These are phyloP conservation scores for Monilinia fructigena DNA, from an alignment of 2,329 filamentous ascomycete species.

Conservation along the genomic window DNA sequence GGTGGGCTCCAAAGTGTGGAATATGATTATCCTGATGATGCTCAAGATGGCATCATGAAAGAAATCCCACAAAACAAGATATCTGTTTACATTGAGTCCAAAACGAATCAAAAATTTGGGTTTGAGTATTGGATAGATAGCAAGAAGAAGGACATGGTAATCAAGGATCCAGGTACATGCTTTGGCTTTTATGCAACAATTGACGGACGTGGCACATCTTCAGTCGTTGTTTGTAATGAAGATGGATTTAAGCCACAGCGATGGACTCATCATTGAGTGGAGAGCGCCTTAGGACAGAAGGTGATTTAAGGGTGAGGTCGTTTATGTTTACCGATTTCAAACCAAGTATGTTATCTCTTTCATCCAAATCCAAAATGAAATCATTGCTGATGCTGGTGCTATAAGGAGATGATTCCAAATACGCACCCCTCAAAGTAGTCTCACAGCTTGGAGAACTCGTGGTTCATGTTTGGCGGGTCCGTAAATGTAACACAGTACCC, in stretches of 20 bases:
- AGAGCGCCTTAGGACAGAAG: background rate
- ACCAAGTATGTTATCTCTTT: background rate
- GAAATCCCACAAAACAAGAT: background rate
- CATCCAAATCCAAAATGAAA: background rate
- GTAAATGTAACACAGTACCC: background rate
- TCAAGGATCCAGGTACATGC: background rate
- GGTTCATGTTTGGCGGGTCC: slow-evolving; percentile 20
- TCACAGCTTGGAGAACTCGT: slow-evolving; percentile 21
- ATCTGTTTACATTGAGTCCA: slow-evolving; percentile 14
- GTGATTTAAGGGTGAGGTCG: background rate
- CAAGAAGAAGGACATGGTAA: background rate
- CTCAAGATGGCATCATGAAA: background rate
- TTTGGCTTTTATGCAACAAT: slow-evolving; percentile 15
- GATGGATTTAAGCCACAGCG: slow-evolving; percentile 14
- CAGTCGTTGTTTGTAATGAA: slow-evolving; percentile 10
- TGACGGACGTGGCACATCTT: slow-evolving; percentile 13
- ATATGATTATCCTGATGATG: slow-evolving; percentile 3
- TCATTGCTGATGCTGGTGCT: background rate
- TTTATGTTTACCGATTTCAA: slow-evolving; percentile 17
- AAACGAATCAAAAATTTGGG: background rate
- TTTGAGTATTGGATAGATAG: background rate
- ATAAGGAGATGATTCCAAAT: background rate
- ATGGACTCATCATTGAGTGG: background rate
- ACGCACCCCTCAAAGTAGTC: background rate
- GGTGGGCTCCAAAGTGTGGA: background rate